A percentile compares a stretch with the other conserved stretches of the same genome.
Conservation (phyloP, 805 yeast genomes). For the Saturnispora besseyi region DNA sequence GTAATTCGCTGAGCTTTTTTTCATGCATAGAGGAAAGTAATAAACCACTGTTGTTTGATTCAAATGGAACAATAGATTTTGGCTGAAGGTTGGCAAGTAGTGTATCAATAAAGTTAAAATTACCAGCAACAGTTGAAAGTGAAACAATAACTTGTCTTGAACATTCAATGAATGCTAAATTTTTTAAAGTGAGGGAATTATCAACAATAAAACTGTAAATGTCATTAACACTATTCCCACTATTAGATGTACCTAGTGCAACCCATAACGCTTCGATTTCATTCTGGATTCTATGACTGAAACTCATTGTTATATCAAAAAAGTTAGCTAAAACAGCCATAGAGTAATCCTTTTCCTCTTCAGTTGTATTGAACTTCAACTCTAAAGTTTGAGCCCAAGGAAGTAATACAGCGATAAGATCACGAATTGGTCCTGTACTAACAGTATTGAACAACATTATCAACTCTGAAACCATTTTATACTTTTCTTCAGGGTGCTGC, state of each 20-base stretch:
- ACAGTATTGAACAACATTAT: constrained; percentile 61
- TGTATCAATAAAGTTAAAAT: constrained; percentile 48
- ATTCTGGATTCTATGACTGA: constrained; percentile 63
- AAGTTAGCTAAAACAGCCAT: constrained; percentile 72
- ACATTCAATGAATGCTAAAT: constrained; percentile 65
- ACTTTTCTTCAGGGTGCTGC: constrained; percentile 48
- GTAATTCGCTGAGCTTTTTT: constrained; percentile 30
- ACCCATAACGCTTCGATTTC: constrained; percentile 96
- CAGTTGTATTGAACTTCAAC: constrained; percentile 32
- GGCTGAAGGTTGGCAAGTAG: constrained; percentile 71
- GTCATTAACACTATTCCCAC: constrained; percentile 52
- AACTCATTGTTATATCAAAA: constrained; percentile 75
- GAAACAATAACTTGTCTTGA: constrained; percentile 78
- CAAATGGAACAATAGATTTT: constrained; percentile 71
- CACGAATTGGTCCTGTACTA: constrained; percentile 53
- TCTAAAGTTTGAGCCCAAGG: constrained; percentile 93
- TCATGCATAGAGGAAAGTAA: constrained; percentile 12
- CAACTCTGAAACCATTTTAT: constrained; percentile 59
- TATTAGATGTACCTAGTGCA: constrained; percentile 73
- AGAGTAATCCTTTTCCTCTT: constrained; percentile 28
- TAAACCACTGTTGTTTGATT: constrained; percentile 12
- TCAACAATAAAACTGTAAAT: constrained; percentile 63
- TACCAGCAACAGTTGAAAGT: constrained; percentile 46
- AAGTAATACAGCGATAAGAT: constrained; percentile 65
- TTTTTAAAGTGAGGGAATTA: constrained; percentile 60